These are phyloP conservation scores for Neocatenulostroma microsporum DNA, from an alignment of 2,329 filamentous ascomycete species.

Conservation along the genomic window DNA sequence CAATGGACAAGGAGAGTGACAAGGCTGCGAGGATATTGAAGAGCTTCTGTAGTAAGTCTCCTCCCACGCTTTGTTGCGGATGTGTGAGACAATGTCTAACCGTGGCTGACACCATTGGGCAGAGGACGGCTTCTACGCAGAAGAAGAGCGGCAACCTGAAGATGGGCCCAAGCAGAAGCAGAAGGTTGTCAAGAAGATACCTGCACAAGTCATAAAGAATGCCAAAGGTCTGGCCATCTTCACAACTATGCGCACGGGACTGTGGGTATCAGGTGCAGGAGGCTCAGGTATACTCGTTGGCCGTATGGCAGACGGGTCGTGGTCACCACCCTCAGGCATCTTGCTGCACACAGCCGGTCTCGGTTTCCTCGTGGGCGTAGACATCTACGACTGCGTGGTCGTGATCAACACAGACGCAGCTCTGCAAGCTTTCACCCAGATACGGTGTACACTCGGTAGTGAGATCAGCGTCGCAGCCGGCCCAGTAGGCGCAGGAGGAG, in stretches of 20 bases:
- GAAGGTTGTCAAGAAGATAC: conserved; percentile 71
- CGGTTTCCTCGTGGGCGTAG: conserved; percentile 83
- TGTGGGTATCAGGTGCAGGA: conserved; percentile 86
- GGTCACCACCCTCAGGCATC: conserved; percentile 87
- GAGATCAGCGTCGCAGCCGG: conserved; percentile 72
- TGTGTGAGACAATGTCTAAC: background rate
- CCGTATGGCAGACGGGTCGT: conserved; percentile 77
- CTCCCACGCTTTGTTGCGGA: no score
- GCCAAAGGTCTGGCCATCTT: conserved; percentile 89
- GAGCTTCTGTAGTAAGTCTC: conserved; percentile 72
- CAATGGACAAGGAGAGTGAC: conserved; percentile 80
- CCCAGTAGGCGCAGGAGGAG: conserved; percentile 67
- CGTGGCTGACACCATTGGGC: conserved; percentile 13
- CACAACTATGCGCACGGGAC: conserved; percentile 86
- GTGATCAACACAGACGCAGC: conserved; percentile 84
- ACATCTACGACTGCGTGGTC: conserved; percentile 92
- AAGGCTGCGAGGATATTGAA: conserved; percentile 84
- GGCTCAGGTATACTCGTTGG: conserved; percentile 83
- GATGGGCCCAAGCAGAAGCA: conserved; percentile 54
- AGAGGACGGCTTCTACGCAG: conserved; percentile 62
- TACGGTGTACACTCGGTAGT: conserved; percentile 71
- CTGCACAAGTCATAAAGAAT: conserved; percentile 72
- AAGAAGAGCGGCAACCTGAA: conserved; percentile 40
- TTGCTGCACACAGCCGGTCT: conserved; percentile 82
- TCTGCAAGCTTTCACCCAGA: conserved; percentile 72